Conservation (phyloP, 129 eudicot genomes). For the Kitagawia praeruptora region DNA sequence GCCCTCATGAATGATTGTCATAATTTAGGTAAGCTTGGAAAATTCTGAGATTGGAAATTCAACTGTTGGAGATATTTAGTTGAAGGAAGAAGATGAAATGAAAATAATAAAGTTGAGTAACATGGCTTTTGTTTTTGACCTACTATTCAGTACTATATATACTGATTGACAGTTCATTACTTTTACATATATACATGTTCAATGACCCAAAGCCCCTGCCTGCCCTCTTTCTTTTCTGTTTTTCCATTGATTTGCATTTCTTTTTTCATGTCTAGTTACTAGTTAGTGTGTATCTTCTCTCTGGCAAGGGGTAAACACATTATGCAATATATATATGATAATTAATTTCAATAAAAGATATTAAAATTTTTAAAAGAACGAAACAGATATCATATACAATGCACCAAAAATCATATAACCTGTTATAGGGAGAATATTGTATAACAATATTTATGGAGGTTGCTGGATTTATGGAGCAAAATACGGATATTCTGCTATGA, state of each 20-base stretch:
- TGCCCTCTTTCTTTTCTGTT: not conserved
- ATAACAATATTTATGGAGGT: too few species aligned
- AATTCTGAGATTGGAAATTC: not conserved
- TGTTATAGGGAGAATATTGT: too few species aligned
- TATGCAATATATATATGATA: too few species aligned
- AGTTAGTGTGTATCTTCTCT: too few species aligned
- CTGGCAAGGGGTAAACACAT: too few species aligned
- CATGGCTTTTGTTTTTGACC: not conserved
- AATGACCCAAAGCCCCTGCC: constrained; percentile 1
- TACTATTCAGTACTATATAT: constrained; percentile 10
- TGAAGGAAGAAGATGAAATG: constrained; percentile 4
- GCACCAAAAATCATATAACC: too few species aligned
- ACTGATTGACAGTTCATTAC: constrained; percentile 19
- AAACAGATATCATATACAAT: too few species aligned
- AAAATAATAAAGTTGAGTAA: not conserved
- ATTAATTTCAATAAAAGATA: too few species aligned
- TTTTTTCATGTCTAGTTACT: too few species aligned
- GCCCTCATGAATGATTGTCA: not conserved
- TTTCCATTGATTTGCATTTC: not conserved
- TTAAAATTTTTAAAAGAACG: too few species aligned
- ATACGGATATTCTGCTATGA: too few species aligned
- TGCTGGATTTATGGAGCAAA: too few species aligned
- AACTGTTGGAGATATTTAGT: constrained; percentile 2
- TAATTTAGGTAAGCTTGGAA: not conserved
- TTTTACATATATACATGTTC: not conserved